These are phyloP conservation scores for Kwoniella sp. DNA, from an alignment of 768 basidiomycete genomes.

Conservation along the genomic window DNA sequence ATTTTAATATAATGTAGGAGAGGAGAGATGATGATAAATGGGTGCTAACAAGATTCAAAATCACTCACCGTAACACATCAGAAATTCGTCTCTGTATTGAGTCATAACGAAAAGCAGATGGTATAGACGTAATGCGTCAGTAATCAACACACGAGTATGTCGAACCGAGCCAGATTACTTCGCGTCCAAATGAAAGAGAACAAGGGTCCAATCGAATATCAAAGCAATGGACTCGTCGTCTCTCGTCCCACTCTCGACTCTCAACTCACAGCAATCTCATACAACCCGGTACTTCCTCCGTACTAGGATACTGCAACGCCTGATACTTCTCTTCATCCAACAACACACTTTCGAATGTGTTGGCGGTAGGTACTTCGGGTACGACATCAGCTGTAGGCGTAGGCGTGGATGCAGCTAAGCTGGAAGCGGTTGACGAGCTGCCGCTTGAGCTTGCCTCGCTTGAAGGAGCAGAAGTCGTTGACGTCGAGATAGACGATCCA, in stretches of 20 bases:
- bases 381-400: not conserved
- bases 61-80: conserved; percentile 57
- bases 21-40: too few species aligned
- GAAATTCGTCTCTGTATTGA: conserved; percentile 55
- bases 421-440: too few species aligned
- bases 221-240: too few species aligned
- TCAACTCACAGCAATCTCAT: conserved; percentile 62
- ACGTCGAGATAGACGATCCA: not conserved
- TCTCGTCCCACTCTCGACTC: not conserved
- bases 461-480: not conserved
- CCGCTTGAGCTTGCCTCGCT: not conserved
- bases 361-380: conserved; percentile 24
- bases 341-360: conserved; percentile 38
- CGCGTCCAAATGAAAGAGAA: too few species aligned
- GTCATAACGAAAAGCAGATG: too few species aligned
- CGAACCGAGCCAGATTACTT: too few species aligned
- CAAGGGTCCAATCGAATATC: too few species aligned
- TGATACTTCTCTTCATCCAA: conserved; percentile 52
- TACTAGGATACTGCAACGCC: conserved; percentile 63
- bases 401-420: not conserved
- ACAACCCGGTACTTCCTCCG: conserved; percentile 80
- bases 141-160: too few species aligned
- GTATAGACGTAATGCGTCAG: too few species aligned
- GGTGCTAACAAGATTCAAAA: too few species aligned
- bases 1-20: too few species aligned